Conservation (phyloP, 1,284 basidiomycete species). For the Lignosus rhinocerotis region DNA sequence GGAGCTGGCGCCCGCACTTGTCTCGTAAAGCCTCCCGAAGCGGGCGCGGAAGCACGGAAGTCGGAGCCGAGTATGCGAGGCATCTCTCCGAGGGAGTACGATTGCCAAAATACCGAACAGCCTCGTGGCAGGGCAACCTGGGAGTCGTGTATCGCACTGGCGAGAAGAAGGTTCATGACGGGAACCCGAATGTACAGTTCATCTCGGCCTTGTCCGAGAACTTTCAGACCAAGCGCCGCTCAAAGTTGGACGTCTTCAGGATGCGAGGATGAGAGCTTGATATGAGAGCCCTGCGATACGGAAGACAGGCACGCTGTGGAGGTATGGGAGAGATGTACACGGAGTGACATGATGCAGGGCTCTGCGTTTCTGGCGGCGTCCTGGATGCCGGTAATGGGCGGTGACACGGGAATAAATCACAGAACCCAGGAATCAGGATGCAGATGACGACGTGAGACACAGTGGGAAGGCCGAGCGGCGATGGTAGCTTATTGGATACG, state of each 20-base stretch:
- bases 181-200: not conserved
- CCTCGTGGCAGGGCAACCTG: slow-evolving; percentile 4
- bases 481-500: slow-evolving; percentile 3
- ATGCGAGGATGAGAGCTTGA: not conserved
- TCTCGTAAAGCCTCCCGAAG: not conserved
- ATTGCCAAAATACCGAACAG: slow-evolving; percentile 6
- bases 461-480: slow-evolving; percentile 5
- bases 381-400: slow-evolving; percentile 7
- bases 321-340: not conserved
- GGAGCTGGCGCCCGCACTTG: not conserved
- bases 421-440: not conserved
- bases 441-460: slow-evolving; percentile 9
- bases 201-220: not conserved
- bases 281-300: not conserved
- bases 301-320: not conserved
- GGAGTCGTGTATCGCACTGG: not conserved
- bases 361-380: slow-evolving; percentile 6
- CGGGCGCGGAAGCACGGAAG: slow-evolving; percentile 6
- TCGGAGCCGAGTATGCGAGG: slow-evolving; percentile 11
- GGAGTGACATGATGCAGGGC: not conserved
- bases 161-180: not conserved
- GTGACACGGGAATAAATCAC: slow-evolving; percentile 1
- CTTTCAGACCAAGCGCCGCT: not conserved
- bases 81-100: slow-evolving; percentile 7
- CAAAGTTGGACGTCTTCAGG: not conserved